Evolutionary conservation across 1,139 yeast species (phyloP).

Genomic region (Entelexis paramagnoliae): DNA sequence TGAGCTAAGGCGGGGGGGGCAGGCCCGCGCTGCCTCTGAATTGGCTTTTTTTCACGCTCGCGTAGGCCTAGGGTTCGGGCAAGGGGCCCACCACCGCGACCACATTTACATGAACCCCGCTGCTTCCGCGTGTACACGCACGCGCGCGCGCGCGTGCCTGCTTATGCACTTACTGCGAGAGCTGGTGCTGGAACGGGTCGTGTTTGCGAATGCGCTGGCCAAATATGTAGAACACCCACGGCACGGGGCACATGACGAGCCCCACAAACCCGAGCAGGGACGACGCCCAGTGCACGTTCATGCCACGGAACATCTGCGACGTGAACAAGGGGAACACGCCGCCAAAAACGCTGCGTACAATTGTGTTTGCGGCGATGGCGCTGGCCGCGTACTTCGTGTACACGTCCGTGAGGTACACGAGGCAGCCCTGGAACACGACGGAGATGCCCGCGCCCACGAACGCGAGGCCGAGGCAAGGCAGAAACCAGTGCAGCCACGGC

Average conservation of each 20-base stretch:
- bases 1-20: too few species aligned
- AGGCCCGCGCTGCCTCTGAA: too few species aligned
- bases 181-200: slow-evolving; percentile 18
- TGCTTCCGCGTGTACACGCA: too few species aligned
- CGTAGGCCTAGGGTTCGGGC: background rate
- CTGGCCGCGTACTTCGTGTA: slow-evolving; percentile 59
- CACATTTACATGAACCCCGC: too few species aligned
- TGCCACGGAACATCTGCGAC: slow-evolving; percentile 42
- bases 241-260: slow-evolving; percentile 52
- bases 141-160: too few species aligned
- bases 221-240: slow-evolving; percentile 46
- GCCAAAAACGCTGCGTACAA: slow-evolving; percentile 57
- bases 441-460: slow-evolving; percentile 56
- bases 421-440: slow-evolving; percentile 45
- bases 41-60: background rate
- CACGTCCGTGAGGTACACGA: slow-evolving; percentile 54
- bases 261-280: slow-evolving; percentile 48
- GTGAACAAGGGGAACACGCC: slow-evolving; percentile 72
- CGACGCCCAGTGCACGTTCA: slow-evolving; percentile 57
- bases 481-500: slow-evolving; percentile 57
- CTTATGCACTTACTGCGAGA: background rate
- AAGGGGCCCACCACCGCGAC: background rate
- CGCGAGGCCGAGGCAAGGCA: slow-evolving; percentile 54
- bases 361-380: slow-evolving; percentile 69
- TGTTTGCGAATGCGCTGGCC: slow-evolving; percentile 44